Evolutionary conservation across 306 rosid genomes (phyloP), one percentile per base, ranked within the genome.

Genomic region (Citrullus colocynthis): DNA sequence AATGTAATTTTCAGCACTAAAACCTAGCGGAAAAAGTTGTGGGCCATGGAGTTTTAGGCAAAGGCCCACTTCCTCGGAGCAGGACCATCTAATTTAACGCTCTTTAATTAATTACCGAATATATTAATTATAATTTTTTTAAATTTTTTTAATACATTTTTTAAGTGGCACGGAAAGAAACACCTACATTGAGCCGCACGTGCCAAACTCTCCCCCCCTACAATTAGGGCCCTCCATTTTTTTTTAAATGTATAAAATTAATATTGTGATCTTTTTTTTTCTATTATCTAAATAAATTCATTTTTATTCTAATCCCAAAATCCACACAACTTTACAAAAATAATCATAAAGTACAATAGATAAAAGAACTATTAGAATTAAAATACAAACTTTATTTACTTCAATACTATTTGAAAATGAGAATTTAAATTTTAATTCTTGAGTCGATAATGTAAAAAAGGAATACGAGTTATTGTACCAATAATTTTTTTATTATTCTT

Each of bases 21-120:
- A 11, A 30, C 55, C 59, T 13, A 49, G 39, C 14, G 59, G 59
- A 2, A 71, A 72, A 72, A 20, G 28, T 24, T 24, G 59, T 72
- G 76, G 76, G 60, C 76, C 76, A 28, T 5, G 76, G 21, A 7
- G 49, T 69, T 24, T 52, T 72, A 72, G 60, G 76, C 42, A 48
- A 72, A 48, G 59, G 76, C 42, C 76, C 76, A 72, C 76, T 13
- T 24, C 74, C 37, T 28, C 32, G 42, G 24, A 49, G 30, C 42
- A 28, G 16, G 16, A 49, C 60, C 76, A 28, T 69, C 55, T 44
- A 28, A 49, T 49, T 71, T 72, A 72, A 72, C 14, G 16, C 56
- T 15, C 11, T 14, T 72, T 69, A 20, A 69, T 42, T 69, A 20
- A 20, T 39, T 65, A 39, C 48, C 48, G 39, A 65, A 36, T 65